Base-by-base conservation (phyloP, 169 alveolate genomes). In the Plasmodium inui region DNA sequence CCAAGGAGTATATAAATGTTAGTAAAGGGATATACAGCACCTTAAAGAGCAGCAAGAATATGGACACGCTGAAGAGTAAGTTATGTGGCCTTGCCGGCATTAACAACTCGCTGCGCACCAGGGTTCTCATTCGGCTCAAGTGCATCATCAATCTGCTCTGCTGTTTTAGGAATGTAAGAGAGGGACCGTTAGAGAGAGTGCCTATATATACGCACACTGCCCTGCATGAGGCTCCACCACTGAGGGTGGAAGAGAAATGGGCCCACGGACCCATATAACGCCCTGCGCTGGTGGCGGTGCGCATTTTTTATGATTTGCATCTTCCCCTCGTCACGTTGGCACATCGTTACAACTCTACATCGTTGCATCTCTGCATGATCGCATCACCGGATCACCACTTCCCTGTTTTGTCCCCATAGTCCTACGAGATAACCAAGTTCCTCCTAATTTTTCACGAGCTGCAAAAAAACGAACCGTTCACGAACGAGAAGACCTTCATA, bases 401-500 rank as follows among this genome's bases (percentile, higher is more conserved):
- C 70, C 1, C n/a, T 41, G 41, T n/a, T 28, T 32, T 7, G 3
- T 9, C 44, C 70, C 71, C 82, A n/a, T 71, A 89, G 94, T 79
- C 90, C 12, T 89, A 78, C 76, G 94, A 89, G 53, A 22, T 89
- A 57, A 89, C 82, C 28, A 89, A 89, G 30, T 61, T 89, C 82
- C 53, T 89, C 53, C 50, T 80, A 67, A 89, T 89, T 37, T 89
- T 78, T 34, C 19, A 34, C 37, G 94, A 89, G 37, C 28, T 89
- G 26, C 94, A 89, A 50, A 89, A 89, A 28, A 34, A 79, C 72
- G 94, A 89, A 17, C 89, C 94, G n/a, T 28, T 89, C 37, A 39
- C 72, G 12, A 89, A 89, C 55, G 94, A 89, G 82, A 78, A 89
- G 53, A 78, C 94, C 7, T 89, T 89, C 39, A 61, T 89, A 89